A percentile compares a stretch with the other conserved stretches of the same genome.
Evolutionary conservation across 495 filamentous ascomycete genomes (phyloP).

Genomic region (Podospora australis): DNA sequence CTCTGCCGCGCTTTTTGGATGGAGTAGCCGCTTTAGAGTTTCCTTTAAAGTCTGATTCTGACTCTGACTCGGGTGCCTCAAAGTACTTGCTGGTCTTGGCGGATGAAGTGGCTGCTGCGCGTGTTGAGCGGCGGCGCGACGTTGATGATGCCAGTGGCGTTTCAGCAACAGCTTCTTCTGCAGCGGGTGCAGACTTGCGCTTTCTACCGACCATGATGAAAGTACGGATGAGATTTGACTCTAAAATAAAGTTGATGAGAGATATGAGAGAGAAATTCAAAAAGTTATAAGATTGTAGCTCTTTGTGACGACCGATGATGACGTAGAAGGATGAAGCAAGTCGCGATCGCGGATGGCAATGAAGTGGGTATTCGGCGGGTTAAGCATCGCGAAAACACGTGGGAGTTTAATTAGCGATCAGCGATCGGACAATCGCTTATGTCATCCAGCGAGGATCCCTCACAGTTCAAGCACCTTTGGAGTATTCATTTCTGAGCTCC

Average conservation of each 20-base stretch:
- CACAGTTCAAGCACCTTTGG: no score
- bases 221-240: background rate
- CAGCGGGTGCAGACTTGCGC: slow-evolving; percentile 14
- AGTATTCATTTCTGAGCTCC: no score
- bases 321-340: background rate
- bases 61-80: slow-evolving; percentile 10
- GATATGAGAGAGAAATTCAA: background rate
- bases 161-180: background rate
- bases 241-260: no score
- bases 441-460: no score
- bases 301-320: background rate
- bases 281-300: background rate
- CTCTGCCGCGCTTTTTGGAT: background rate
- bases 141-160: slow-evolving; percentile 9
- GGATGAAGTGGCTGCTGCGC: slow-evolving; percentile 26
- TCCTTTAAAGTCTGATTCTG: slow-evolving; percentile 10
- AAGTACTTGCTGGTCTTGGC: slow-evolving; percentile 37
- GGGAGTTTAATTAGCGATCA: background rate
- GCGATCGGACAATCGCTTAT: no score
- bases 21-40: background rate
- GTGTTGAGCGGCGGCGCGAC: slow-evolving; percentile 30
- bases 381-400: slow-evolving; percentile 12
- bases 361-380: background rate
- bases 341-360: background rate
- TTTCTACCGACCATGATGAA: slow-evolving; percentile 14